A percentile compares a stretch with the other conserved stretches of the same genome.
Evolutionary conservation across 768 basidiomycete species (phyloP).

Genomic region (Russula abietina): DNA sequence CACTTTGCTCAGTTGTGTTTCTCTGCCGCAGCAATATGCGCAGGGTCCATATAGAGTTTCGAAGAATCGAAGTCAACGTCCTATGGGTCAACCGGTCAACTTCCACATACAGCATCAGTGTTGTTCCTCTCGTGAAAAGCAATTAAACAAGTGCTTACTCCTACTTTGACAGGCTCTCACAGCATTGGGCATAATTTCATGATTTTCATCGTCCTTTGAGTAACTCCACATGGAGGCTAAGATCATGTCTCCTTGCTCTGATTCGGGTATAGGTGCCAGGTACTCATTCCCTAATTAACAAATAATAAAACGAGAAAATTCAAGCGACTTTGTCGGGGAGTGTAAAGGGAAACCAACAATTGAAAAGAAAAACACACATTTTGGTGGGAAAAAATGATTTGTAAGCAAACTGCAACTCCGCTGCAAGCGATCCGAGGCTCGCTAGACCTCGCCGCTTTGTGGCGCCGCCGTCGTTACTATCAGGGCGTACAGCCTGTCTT

Average conservation of each 20-base stretch:
- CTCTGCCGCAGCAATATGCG: conserved; percentile 60
- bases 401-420: no score
- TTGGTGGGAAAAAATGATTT: no score
- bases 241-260: conserved; percentile 73
- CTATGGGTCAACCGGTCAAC: conserved; percentile 38
- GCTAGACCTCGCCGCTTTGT: no score
- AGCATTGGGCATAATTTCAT: conserved; percentile 54
- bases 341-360: no score
- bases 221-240: conserved; percentile 73
- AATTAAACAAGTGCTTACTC: conserved; percentile 50
- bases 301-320: no score
- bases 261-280: conserved; percentile 70
- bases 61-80: conserved; percentile 82
- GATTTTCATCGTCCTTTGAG: conserved; percentile 61
- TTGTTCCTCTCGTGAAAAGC: neutral
- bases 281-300: conserved; percentile 68
- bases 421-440: no score
- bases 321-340: no score
- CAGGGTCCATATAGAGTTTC: conserved; percentile 63
- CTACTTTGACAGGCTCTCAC: conserved; percentile 88
- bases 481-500: no score
- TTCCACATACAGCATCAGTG: neutral
- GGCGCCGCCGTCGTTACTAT: no score
- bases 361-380: no score
- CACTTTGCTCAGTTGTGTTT: conserved; percentile 73